phyloP scores from a whole-genome alignment of 257 asterid species.

The Solanum tarapatanum region DNA sequence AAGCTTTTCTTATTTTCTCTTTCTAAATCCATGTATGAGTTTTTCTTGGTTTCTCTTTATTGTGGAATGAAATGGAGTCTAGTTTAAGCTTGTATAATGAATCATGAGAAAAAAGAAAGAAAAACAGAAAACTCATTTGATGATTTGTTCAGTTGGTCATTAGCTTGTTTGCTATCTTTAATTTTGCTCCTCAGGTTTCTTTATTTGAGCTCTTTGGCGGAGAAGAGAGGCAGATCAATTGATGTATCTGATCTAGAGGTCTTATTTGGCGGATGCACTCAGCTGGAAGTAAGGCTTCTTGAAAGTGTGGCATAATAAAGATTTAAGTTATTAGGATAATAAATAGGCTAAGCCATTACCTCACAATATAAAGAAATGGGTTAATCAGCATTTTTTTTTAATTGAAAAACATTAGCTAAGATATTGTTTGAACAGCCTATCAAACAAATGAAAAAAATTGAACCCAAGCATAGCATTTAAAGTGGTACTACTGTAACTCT shows the following conservation, averaged over 20 bases:
- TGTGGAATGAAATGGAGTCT: neutral
- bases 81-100: conserved; percentile 1
- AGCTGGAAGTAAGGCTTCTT: conserved; percentile 80
- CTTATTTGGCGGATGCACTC: conserved; percentile 80
- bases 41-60: neutral
- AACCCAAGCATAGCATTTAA: neutral
- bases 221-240: conserved; percentile 70
- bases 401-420: neutral
- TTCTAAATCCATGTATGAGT: neutral
- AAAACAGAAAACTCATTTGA: neutral
- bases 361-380: neutral
- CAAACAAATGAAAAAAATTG: neutral
- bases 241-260: conserved; percentile 82
- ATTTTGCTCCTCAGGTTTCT: conserved; percentile 53
- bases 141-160: conserved; percentile 12
- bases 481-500: neutral
- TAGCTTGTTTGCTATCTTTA: conserved; percentile 4
- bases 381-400: neutral
- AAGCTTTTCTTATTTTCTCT: neutral
- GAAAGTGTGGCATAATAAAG: neutral
- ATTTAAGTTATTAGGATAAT: neutral
- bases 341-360: neutral
- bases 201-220: conserved; percentile 85
- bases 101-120: neutral
- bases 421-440: neutral